phyloP scores from a whole-genome alignment of 1,284 basidiomycete genomes.

The Melanopsichium pennsylvanicum region DNA sequence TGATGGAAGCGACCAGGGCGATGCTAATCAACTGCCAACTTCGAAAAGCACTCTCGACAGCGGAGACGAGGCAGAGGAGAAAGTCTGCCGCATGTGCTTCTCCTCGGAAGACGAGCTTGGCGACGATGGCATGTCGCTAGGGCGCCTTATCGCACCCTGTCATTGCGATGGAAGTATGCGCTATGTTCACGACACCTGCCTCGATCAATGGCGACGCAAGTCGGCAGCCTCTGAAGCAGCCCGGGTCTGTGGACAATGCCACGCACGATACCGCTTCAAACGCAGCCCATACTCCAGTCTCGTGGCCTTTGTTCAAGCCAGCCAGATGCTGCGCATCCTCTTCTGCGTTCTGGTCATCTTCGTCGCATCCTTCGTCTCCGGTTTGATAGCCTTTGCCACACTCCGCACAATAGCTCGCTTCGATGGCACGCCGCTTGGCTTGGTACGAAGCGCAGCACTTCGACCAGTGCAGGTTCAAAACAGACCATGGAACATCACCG shows the following conservation, averaged over 20 bases:
- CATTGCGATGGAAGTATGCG: constrained; percentile 45
- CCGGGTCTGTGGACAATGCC: constrained; percentile 33
- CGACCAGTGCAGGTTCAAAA: constrained; percentile 16
- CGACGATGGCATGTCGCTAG: constrained; percentile 36
- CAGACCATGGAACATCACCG: constrained; percentile 30
- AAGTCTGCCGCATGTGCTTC: constrained; percentile 43
- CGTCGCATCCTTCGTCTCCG: constrained; percentile 11
- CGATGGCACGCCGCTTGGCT: constrained; percentile 16
- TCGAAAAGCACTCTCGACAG: neutral
- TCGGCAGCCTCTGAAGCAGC: constrained; percentile 27
- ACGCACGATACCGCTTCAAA: constrained; percentile 31
- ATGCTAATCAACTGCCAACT: no score
- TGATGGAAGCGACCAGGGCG: no score
- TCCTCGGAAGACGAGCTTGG: constrained; percentile 18
- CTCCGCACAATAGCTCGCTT: constrained; percentile 14
- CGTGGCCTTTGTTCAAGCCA: constrained; percentile 33
- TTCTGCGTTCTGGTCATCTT: constrained; percentile 21
- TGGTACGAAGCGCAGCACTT: constrained; percentile 21
- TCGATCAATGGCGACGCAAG: constrained; percentile 37
- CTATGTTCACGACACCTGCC: constrained; percentile 39
- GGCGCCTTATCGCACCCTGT: constrained; percentile 35
- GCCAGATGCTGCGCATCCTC: constrained; percentile 35
- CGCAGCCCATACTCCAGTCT: constrained; percentile 21
- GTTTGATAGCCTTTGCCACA: constrained; percentile 5
- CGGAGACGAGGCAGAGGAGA: constrained; percentile 21